Base-by-base conservation (phyloP, 1,139 yeast species). In the Dujonia santamariae region DNA sequence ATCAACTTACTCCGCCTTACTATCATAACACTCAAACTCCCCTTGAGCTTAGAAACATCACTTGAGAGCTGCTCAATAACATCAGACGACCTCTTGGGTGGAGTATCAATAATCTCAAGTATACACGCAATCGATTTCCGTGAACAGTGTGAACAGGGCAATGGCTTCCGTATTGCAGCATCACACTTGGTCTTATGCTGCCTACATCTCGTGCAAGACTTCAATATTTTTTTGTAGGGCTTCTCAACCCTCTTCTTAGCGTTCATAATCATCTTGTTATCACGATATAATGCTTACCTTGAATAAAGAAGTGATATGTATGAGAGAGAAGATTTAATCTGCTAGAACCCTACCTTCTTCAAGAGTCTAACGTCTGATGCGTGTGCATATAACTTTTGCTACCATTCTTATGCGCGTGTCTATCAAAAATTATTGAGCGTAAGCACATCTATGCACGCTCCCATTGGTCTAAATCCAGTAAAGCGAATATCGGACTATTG, bases 151-250 rank as follows among this genome's bases (percentile, higher is more conserved):
- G 80, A 54, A 48, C 87, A 80, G 0, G 84, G 75, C 19, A 56
- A 49, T 2, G 86, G 85, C 29, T 64, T 56, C 17, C 75, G 69
- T 15, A 50, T 47, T 7, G 55, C 46, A 9, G 82, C 82, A 48
- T 80, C 81, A 54, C 86, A 80, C 45, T 71, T 75, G 17, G 80
- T 78, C 53, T 80, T 80, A 46, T 78, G 82, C 46, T 73, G 74
- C 30, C 86, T 65, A 52, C 87, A 80, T 28, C 83, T 58, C 4
- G 72, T 63, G 50, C 87, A 80, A 9, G 84, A 73, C 45, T 78
- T 77, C 39, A 80, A 60, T n/a, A 59, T 47, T 38, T 53, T 59
- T 15, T 11, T 20, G 23, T 30, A 33, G 3, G 36, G 32, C 17
- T 29, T 29, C 13, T 15, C 26, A 11, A 27, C 30, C 7, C 30